Base-by-base conservation (phyloP, 2,329 filamentous ascomycete species). In the Xylaria sp. region DNA sequence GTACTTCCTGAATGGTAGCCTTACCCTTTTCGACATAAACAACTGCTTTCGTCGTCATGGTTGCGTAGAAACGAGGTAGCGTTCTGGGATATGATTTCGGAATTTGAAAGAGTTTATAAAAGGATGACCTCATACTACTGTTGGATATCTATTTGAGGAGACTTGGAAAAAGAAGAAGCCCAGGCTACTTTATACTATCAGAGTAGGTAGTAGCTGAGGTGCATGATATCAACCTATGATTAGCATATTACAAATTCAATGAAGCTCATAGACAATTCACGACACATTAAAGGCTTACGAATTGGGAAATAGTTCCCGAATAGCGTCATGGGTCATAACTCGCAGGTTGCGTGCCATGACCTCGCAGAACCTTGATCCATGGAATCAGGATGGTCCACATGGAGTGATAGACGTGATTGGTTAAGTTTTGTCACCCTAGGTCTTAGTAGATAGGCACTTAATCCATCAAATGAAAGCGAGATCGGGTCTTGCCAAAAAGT, bases 1-100 rank as follows among this genome's bases (percentile, higher is more conserved):
- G 50, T 5, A 73, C 67, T 22, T 74, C 69, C 29, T 63, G 61
- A 55, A 75, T 61, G 25, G 64, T 66, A 27, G 55, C 69, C 65
- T 67, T 67, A 27, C 66, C 69, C 42, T 66, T 59, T 20, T 67
- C 68, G 2, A 67, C 54, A 17, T 38, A n/a, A 31, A 69, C 62
- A 44, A 74, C 39, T 55, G 73, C 72, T 29, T 66, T 71, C 33
- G 63, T 69, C 2, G 64, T 66, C 60, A 60, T 60, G 15, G 57
- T 42, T 9, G 22, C 17, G 42, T 44, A 3, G n/a, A 20, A 20
- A n/a, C 42, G 42, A 44, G n/a, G n/a, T 20, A 44, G 6, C 7
- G n/a, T 9, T 44, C 6, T 11, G 22, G 22, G n/a, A 20, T 20
- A 10, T 44, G 42, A n/a, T 1, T 44, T 44, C 9, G 17, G 10